phyloP scores from a whole-genome alignment of 163 green algal species.

The Chloromonas sp. region DNA sequence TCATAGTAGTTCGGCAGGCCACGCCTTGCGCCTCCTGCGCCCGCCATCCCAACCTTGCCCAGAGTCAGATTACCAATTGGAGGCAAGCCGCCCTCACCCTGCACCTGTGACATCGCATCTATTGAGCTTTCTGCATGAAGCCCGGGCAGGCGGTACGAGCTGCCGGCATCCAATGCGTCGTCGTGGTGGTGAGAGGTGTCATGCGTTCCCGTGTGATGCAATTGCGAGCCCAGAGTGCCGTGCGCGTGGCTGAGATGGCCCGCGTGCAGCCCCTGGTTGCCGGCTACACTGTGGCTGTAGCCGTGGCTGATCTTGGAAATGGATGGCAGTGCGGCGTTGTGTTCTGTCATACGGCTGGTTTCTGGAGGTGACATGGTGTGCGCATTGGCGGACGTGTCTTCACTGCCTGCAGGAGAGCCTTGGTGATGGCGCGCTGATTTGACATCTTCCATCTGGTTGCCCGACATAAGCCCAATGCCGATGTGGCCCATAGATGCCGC shows the following conservation, averaged over 20 bases:
- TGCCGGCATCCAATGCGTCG: neutral
- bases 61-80: conserved; percentile 30
- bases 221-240: neutral
- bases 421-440: too few species aligned
- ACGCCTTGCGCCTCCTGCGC: neutral
- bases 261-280: too few species aligned
- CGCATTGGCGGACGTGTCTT: too few species aligned
- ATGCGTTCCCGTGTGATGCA: neutral
- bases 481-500: neutral
- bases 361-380: too few species aligned
- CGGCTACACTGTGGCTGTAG: too few species aligned
- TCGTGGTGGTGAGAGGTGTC: neutral
- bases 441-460: too few species aligned
- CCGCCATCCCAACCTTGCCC: conserved; percentile 23
- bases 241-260: too few species aligned
- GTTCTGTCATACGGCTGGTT: too few species aligned
- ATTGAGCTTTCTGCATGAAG: conserved; percentile 22
- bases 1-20: neutral
- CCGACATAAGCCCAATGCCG: too few species aligned
- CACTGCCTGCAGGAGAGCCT: too few species aligned
- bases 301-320: too few species aligned
- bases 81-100: conserved; percentile 16
- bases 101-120: conserved; percentile 13
- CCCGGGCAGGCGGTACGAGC: conserved; percentile 1
- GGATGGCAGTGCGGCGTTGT: too few species aligned